Conservation (phyloP, 805 yeast genomes). For the Barnettozyma vustinii region DNA sequence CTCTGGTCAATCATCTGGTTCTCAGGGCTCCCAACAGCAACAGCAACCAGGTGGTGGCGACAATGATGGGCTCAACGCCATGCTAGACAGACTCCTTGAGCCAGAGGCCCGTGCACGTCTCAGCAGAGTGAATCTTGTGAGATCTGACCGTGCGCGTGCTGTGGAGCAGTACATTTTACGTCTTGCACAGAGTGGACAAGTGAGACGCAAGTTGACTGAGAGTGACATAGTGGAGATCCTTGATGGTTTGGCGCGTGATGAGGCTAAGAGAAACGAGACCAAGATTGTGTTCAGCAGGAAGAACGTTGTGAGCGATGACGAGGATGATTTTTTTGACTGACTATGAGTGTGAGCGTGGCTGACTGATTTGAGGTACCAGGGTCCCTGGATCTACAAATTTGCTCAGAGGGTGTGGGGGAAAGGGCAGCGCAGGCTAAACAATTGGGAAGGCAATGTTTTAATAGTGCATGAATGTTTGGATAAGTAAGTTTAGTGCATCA, state of each 20-base stretch:
- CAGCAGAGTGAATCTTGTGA: conserved; percentile 79
- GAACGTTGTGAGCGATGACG: conserved; percentile 18
- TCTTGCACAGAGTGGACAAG: conserved; percentile 71
- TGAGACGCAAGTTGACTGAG: conserved; percentile 70
- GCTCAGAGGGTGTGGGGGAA: too few species aligned
- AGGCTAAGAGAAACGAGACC: conserved; percentile 53
- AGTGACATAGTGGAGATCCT: conserved; percentile 76
- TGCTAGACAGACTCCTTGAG: conserved; percentile 65
- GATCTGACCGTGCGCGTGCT: conserved; percentile 85
- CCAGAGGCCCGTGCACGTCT: conserved; percentile 84
- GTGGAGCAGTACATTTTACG: conserved; percentile 77
- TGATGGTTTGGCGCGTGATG: conserved; percentile 75
- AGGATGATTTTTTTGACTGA: conserved; percentile 39
- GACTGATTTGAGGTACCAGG: neutral
- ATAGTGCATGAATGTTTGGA: too few species aligned
- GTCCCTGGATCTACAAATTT: too few species aligned
- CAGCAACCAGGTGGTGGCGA: neutral
- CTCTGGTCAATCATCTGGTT: conserved; percentile 29
- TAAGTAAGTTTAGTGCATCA: too few species aligned
- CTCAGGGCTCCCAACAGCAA: conserved; percentile 13
- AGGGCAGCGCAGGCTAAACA: too few species aligned
- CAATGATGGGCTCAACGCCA: conserved; percentile 16
- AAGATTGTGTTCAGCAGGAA: conserved; percentile 44
- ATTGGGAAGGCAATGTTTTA: too few species aligned
- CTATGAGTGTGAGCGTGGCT: neutral